Evolutionary conservation across 108 stramenopile genomes (phyloP), one percentile per base, ranked within the genome.

Genomic region (Cyclostephanos tholiformis): DNA sequence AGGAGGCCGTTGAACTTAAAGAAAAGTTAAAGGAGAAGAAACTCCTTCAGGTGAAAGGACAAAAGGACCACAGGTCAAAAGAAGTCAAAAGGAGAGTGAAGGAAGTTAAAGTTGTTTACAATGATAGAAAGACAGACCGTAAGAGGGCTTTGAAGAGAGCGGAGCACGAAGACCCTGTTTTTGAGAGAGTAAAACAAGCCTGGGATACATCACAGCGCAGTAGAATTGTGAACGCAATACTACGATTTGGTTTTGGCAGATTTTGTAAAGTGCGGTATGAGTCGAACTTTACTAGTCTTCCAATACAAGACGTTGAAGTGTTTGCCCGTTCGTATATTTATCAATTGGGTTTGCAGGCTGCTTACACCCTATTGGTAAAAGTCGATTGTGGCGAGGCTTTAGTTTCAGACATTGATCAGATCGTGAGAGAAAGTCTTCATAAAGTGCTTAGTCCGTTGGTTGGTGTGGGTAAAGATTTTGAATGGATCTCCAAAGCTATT

Each of bases 121-220:
- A 87, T 43, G 74, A 71, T 11, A 79, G 77, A 60, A 86, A 86
- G 63, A 80, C 72, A 22, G 89, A 90, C 56, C 63, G 88, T 16
- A 84, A 82, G 36, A 80, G 83, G 57, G 85, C 86, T 25, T 70
- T 84, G 66, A 82, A 71, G 50, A 76, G 87, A 55, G 80, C 82
- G 5, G 84, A 90, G 68, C 87, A 91, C 41, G 89, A 88, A 72
- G 85, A 95, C 64, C 94, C 94, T 36, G 72, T 81, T 1, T 69
- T 88, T 17, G 89, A 91, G 68, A 71, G 88, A n/a, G 76, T 95
- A 16, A 92, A 87, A 70, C 91, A 92, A 70, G 94, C 87, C 25
- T 95, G 94, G 94, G 94, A 95, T 51, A 77, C 83, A 10, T 82
- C 87, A 11, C 91, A 92, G 56, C 81, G 90, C 38, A 87, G 88